These are phyloP conservation scores for Cymbopogon citratus DNA, from an alignment of 176 grass and related monocot species.

Conservation along the genomic window DNA sequence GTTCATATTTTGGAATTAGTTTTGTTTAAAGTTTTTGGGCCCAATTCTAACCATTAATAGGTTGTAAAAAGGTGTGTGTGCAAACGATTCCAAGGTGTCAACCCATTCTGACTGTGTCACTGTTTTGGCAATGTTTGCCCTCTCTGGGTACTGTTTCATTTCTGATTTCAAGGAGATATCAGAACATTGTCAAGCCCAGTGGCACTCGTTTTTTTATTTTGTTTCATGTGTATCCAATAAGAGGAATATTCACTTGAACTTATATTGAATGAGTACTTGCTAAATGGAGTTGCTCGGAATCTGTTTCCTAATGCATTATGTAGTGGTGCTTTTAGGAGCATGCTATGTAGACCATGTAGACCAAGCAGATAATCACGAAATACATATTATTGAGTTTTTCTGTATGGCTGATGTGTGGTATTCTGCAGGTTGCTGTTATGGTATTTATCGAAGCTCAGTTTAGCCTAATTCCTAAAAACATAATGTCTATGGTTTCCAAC, in stretches of 20 bases:
- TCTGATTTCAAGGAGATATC: background rate
- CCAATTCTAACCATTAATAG: background rate
- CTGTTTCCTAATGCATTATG: background rate
- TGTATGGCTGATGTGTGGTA: too few species aligned
- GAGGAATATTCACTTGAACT: background rate
- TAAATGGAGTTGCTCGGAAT: background rate
- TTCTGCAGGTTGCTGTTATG: too few species aligned
- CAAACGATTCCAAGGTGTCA: background rate
- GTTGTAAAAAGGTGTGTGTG: background rate
- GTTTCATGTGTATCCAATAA: background rate
- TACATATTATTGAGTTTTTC: too few species aligned
- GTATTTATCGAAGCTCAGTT: too few species aligned
- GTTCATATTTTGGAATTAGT: background rate
- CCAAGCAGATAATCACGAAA: too few species aligned
- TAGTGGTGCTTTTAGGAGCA: background rate
- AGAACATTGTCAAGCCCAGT: background rate
- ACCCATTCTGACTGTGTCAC: conserved; percentile 5
- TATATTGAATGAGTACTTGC: background rate
- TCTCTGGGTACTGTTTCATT: background rate
- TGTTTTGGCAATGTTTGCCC: background rate
- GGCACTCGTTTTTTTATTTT: background rate
- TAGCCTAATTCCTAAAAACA: too few species aligned
- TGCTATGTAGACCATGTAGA: background rate
- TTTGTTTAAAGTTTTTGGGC: background rate
- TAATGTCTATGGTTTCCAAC: too few species aligned